Conservation (phyloP, 768 basidiomycete genomes). For the Tephrocybe sp. region DNA sequence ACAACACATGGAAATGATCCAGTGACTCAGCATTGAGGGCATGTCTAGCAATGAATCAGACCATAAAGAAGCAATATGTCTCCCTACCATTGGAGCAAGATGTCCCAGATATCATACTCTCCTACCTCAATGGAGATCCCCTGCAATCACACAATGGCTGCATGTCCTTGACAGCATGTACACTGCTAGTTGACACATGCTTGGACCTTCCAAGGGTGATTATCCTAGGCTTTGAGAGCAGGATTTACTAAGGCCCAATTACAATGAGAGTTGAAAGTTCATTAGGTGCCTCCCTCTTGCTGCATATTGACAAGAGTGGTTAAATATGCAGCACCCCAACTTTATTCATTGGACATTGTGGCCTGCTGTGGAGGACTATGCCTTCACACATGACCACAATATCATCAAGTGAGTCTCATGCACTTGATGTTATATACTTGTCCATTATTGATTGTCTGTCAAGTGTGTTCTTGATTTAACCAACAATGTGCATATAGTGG, state of each 20-base stretch:
- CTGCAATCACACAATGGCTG: conserved; percentile 16
- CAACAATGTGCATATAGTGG: too few relatives aligned
- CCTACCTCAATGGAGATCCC: conserved; percentile 16
- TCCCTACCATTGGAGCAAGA: too few relatives aligned
- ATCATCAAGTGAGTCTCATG: conserved; percentile 14
- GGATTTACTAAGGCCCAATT: neutral
- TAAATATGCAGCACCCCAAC: neutral
- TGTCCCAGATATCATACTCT: conserved; percentile 11
- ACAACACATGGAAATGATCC: conserved; percentile 17
- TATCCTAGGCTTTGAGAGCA: conserved; percentile 8
- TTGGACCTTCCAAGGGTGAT: conserved; percentile 8
- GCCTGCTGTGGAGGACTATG: conserved; percentile 8
- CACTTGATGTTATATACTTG: too few relatives aligned
- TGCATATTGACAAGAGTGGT: conserved; percentile 18
- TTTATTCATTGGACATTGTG: conserved; percentile 2
- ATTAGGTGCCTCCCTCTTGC: conserved; percentile 16
- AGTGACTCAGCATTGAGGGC: conserved; percentile 20
- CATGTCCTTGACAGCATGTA: conserved; percentile 19
- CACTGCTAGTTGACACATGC: neutral
- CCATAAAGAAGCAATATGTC: neutral
- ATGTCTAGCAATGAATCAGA: conserved; percentile 28
- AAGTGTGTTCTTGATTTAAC: too few relatives aligned
- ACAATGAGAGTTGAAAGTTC: conserved; percentile 10
- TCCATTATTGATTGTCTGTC: too few relatives aligned
- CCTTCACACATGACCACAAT: conserved; percentile 15